Evolutionary conservation across 345 rosid genomes (phyloP).

Genomic region (Melaleuca alternifolia): DNA sequence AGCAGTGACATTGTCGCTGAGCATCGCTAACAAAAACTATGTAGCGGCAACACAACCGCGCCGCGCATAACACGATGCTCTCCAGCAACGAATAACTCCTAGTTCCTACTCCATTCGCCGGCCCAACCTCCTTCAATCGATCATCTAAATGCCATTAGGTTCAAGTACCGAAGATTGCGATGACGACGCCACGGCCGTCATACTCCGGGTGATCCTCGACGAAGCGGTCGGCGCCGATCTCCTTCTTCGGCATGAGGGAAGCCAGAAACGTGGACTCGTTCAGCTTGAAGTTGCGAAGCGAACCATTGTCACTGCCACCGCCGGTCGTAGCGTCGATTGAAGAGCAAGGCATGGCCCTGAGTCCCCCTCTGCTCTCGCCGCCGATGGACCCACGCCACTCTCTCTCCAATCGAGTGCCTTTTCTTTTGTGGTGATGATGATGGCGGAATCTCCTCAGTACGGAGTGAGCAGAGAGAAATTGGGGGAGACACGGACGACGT

Average conservation of each 20-base stretch:
- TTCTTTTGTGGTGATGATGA: not conserved
- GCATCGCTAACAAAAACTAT: not conserved
- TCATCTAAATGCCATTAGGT: not conserved
- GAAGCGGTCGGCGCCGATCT: conserved; percentile 81
- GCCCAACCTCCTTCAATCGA: not conserved
- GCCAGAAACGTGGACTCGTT: conserved; percentile 86
- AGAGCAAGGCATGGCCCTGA: conserved; percentile 68
- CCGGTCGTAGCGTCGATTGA: conserved; percentile 26
- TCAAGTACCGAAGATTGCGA: conserved; percentile 78
- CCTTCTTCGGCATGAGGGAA: conserved; percentile 97
- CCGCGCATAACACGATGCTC: not conserved
- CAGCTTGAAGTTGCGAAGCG: conserved; percentile 52
- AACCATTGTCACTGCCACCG: conserved; percentile 43
- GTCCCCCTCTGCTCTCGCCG: conserved; percentile 2
- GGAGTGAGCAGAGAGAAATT: not conserved
- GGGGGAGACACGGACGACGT: not conserved
- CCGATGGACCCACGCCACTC: not conserved
- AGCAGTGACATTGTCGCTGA: not conserved
- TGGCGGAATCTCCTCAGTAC: not conserved
- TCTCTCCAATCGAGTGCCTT: conserved; percentile 2
- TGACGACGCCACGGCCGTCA: conserved; percentile 82
- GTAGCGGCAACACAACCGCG: not conserved
- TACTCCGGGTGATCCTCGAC: conserved; percentile 58
- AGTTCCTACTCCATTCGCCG: not conserved
- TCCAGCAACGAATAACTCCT: not conserved